Percentiles rank a stretch among this genome's conserved stretches.
Evolutionary conservation across 2,329 filamentous ascomycete genomes (phyloP).

Genomic region (Nemania sp.): DNA sequence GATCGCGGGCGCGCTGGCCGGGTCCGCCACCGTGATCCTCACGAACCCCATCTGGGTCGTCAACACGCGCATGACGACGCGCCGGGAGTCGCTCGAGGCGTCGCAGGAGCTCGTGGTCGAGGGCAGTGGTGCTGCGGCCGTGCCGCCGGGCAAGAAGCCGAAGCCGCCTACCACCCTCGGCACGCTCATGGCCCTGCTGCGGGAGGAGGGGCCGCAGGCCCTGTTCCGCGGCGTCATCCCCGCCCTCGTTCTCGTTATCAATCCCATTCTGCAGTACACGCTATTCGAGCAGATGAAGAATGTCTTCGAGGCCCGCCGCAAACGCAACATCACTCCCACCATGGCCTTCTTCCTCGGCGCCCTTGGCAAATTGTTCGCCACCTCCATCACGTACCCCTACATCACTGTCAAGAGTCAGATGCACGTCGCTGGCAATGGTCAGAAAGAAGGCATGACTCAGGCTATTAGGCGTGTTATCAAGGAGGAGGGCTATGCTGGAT

Average conservation of each 20-base stretch:
- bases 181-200: conserved; percentile 83
- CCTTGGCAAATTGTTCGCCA: conserved; percentile 93
- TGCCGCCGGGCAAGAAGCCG: conserved; percentile 45
- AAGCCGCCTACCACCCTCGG: conserved; percentile 79
- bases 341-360: conserved; percentile 93
- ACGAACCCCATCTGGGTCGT: conserved; percentile 99
- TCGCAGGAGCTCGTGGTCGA: conserved; percentile 56
- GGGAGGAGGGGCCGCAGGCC: conserved; percentile 84
- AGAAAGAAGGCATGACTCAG: conserved; percentile 82
- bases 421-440: conserved; percentile 85
- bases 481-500: conserved; percentile 90
- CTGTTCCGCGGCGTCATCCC: conserved; percentile 94
- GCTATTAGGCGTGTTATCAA: conserved; percentile 82
- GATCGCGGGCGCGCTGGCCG: conserved; percentile 93
- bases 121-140: conserved; percentile 50
- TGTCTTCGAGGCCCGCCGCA: conserved; percentile 72
- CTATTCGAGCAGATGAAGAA: conserved; percentile 99
- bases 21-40: conserved; percentile 91
- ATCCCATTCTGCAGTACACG: conserved; percentile 98
- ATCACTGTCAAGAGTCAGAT: conserved; percentile 99
- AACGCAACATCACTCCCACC: conserved; percentile 80
- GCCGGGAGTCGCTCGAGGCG: conserved; percentile 66
- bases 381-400: conserved; percentile 94
- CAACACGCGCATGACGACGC: conserved; percentile 97
- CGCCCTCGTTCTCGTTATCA: conserved; percentile 93